These are phyloP conservation scores for Aspergillus bertholletiae DNA, from an alignment of 495 filamentous ascomycete genomes.

Conservation along the genomic window DNA sequence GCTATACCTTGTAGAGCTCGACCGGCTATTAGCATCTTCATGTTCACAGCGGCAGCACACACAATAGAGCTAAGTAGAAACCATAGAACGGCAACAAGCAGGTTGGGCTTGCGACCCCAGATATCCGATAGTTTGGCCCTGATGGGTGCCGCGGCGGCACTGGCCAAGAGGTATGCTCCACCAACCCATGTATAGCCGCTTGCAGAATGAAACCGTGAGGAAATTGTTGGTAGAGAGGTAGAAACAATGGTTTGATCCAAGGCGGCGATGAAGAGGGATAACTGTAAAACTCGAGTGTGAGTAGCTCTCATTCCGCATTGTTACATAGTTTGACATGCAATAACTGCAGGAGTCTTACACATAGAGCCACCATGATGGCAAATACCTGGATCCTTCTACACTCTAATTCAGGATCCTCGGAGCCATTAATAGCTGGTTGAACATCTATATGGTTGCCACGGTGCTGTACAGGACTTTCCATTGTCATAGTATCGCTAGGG, in stretches of 20 bases:
- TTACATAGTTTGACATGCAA: no score
- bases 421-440: neutral
- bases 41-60: conserved; percentile 52
- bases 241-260: conserved; percentile 55
- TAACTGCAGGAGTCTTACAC: neutral
- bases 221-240: conserved; percentile 49
- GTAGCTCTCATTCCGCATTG: no score
- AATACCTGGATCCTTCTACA: neutral
- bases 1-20: conserved; percentile 69
- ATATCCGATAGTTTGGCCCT: conserved; percentile 74
- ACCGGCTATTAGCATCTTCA: conserved; percentile 66
- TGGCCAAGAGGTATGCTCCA: conserved; percentile 39
- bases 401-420: neutral
- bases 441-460: neutral
- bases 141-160: conserved; percentile 17
- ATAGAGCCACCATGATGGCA: neutral
- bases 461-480: neutral
- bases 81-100: conserved; percentile 57
- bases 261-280: conserved; percentile 43
- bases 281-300: neutral
- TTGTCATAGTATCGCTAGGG: neutral
- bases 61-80: conserved; percentile 67
- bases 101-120: conserved; percentile 69
- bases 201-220: conserved; percentile 38
- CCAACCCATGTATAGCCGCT: conserved; percentile 55